Percentiles rank a stretch among this genome's conserved stretches.
Conservation (phyloP, 2,329 filamentous ascomycete genomes). For the Aureobasidium sp. region DNA sequence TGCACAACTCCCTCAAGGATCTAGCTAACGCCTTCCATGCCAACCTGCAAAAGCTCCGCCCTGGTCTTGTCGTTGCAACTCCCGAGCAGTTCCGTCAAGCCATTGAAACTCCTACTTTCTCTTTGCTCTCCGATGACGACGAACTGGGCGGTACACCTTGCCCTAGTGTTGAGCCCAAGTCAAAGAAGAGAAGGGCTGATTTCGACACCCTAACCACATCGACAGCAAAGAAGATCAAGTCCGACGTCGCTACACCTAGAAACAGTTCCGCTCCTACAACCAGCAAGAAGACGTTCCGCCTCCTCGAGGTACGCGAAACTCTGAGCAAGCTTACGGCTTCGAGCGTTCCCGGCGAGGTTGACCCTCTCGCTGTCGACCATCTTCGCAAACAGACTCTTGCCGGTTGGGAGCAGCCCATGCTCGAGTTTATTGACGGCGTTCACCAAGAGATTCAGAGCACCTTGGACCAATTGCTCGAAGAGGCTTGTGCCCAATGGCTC, state of each 20-base stretch:
- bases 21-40: conserved; percentile 39
- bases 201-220: neutral
- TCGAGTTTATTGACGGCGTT: conserved; percentile 25
- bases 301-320: conserved; percentile 8
- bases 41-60: conserved; percentile 26
- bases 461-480: conserved; percentile 17
- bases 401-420: conserved; percentile 25
- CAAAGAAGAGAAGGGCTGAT: neutral
- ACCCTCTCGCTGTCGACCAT: conserved; percentile 26
- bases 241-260: neutral
- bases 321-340: conserved; percentile 17
- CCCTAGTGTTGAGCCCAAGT: neutral
- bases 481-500: conserved; percentile 25
- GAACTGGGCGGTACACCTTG: conserved; percentile 14
- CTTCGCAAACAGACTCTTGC: conserved; percentile 25
- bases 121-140: conserved; percentile 19
- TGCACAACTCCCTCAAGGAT: conserved; percentile 37
- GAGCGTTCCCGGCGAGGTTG: conserved; percentile 28
- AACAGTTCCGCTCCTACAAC: neutral
- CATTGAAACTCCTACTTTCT: conserved; percentile 8
- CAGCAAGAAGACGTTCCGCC: neutral
- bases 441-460: conserved; percentile 20
- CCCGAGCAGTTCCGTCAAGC: conserved; percentile 18
- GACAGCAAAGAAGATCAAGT: conserved; percentile 1
- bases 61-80: conserved; percentile 20